phyloP scores from a whole-genome alignment of 1,284 basidiomycete species.

The Rhodotorula sp. region DNA sequence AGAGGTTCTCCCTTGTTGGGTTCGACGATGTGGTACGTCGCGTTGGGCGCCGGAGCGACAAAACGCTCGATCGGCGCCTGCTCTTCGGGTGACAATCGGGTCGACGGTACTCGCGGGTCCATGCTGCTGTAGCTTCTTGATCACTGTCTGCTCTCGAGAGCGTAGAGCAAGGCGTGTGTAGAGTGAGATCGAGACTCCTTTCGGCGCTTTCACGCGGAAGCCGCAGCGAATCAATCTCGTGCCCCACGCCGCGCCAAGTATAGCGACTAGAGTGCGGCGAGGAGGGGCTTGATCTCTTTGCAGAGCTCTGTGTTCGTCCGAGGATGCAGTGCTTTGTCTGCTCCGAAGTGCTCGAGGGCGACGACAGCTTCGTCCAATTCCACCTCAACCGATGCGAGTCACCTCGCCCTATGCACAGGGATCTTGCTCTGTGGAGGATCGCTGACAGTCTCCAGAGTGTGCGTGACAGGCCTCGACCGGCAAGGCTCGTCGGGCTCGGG shows the following conservation, averaged over 20 bases:
- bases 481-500: constrained; percentile 2
- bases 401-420: background rate
- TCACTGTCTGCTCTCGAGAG: too few relatives aligned
- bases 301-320: too few relatives aligned
- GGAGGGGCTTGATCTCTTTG: too few relatives aligned
- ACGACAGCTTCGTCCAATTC: constrained; percentile 12
- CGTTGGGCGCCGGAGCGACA: constrained; percentile 11
- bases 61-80: background rate
- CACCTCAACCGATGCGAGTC: constrained; percentile 35
- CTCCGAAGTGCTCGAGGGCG: constrained; percentile 15
- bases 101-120: constrained; percentile 4
- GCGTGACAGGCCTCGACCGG: constrained; percentile 15
- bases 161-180: too few relatives aligned
- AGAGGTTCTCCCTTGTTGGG: constrained; percentile 12
- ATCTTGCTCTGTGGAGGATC: too few relatives aligned
- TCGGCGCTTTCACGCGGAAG: too few relatives aligned
- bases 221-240: too few relatives aligned
- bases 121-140: background rate
- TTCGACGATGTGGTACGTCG: constrained; percentile 25
- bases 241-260: too few relatives aligned
- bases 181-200: too few relatives aligned
- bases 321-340: constrained; percentile 35
- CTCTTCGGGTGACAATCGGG: background rate
- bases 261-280: too few relatives aligned
- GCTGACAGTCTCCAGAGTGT: too few relatives aligned